Conservation (phyloP, 78 protist genomes). For the slime mould (Dictyostelium discoideum) region dicty_2.7 NC_007090.3:1120001-1120500, state of each 20-base stretch:
- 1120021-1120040: neutral
- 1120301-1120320: neutral
- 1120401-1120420: constrained; percentile 28
- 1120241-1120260: no score
- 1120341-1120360: constrained; percentile 26
- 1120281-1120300: neutral
- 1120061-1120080: neutral
- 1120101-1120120: neutral
- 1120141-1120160: no score
- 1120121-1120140: no score
- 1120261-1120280: no score
- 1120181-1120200: neutral
- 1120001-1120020: neutral
- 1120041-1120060: neutral
- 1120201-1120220: neutral
- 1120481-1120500: constrained; percentile 47
- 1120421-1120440: constrained; percentile 1
- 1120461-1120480: neutral
- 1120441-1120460: constrained; percentile 26
- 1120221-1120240: no score
- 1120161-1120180: no score
- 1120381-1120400: constrained; percentile 4
- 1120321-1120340: neutral
- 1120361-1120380: neutral
- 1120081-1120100: neutral